phyloP scores from a whole-genome alignment of 495 filamentous ascomycete species.

The Antarctomyces pellizariae region DNA sequence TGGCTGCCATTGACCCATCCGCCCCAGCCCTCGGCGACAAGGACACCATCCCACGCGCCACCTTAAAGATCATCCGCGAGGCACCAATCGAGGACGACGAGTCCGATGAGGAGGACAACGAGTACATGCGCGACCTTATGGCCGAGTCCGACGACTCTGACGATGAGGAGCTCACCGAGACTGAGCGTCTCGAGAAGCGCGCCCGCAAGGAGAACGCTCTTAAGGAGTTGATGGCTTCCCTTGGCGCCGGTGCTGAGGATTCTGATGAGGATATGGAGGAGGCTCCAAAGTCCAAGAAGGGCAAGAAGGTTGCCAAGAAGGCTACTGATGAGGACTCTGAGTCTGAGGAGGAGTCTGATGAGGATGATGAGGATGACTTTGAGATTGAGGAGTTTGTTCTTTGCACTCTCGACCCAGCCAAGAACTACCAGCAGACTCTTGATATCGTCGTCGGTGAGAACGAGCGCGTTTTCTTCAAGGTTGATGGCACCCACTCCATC shows the following conservation, averaged over 20 bases:
- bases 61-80: constrained; percentile 70
- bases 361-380: constrained; percentile 37
- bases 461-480: constrained; percentile 77
- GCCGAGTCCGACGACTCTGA: constrained; percentile 26
- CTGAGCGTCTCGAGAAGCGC: constrained; percentile 39
- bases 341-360: constrained; percentile 30
- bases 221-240: constrained; percentile 46
- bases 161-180: constrained; percentile 37
- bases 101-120: constrained; percentile 33
- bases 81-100: constrained; percentile 24
- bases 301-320: constrained; percentile 32
- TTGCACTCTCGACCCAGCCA: constrained; percentile 76
- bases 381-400: constrained; percentile 71
- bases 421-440: constrained; percentile 83
- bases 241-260: constrained; percentile 33
- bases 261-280: constrained; percentile 41
- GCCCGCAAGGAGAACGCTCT: constrained; percentile 44
- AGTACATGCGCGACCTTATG: constrained; percentile 27
- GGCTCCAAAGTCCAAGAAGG: constrained; percentile 21
- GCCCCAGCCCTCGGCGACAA: constrained; percentile 42
- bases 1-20: constrained; percentile 91
- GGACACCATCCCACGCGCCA: constrained; percentile 44
- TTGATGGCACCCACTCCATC: constrained; percentile 70
- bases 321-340: constrained; percentile 39
- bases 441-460: constrained; percentile 71